These are phyloP conservation scores for Hebeloma cylindrosporum DNA, from an alignment of 768 basidiomycete species.

Conservation along the genomic window DNA sequence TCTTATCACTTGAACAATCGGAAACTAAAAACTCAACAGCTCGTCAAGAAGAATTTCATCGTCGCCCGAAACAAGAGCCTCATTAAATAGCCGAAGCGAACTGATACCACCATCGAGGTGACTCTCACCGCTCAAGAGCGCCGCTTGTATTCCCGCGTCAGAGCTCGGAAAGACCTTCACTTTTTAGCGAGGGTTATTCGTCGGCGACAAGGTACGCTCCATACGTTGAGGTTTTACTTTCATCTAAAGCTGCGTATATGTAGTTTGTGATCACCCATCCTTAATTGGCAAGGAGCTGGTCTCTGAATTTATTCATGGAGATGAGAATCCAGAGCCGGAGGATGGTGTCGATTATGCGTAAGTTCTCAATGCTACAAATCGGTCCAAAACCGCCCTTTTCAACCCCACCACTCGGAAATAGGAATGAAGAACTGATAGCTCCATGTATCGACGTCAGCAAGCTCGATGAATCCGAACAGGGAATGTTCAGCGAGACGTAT, in stretches of 20 bases:
- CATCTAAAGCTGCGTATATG: background rate
- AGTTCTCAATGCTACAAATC: too few species aligned
- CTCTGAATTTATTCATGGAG: background rate
- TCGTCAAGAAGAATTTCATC: too few species aligned
- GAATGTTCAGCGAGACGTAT: constrained; percentile 3
- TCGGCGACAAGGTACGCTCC: constrained; percentile 18
- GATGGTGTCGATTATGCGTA: too few species aligned
- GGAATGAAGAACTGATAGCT: too few species aligned
- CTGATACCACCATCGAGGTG: constrained; percentile 4
- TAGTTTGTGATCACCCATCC: constrained; percentile 16
- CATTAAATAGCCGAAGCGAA: constrained; percentile 9
- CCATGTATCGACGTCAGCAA: too few species aligned
- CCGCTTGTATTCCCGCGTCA: constrained; percentile 2
- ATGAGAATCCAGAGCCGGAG: too few species aligned
- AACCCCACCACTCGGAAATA: too few species aligned
- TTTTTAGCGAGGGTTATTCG: constrained; percentile 9
- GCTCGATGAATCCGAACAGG: background rate
- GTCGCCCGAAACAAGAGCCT: too few species aligned
- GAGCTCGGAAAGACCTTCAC: background rate
- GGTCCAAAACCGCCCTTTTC: too few species aligned
- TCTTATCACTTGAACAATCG: too few species aligned
- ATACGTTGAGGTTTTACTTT: background rate
- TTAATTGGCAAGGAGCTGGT: background rate
- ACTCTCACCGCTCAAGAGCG: constrained; percentile 3
- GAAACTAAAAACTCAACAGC: too few species aligned